Evolutionary conservation across 257 asterid genomes (phyloP).

Genomic region (Misopates orontium): DNA sequence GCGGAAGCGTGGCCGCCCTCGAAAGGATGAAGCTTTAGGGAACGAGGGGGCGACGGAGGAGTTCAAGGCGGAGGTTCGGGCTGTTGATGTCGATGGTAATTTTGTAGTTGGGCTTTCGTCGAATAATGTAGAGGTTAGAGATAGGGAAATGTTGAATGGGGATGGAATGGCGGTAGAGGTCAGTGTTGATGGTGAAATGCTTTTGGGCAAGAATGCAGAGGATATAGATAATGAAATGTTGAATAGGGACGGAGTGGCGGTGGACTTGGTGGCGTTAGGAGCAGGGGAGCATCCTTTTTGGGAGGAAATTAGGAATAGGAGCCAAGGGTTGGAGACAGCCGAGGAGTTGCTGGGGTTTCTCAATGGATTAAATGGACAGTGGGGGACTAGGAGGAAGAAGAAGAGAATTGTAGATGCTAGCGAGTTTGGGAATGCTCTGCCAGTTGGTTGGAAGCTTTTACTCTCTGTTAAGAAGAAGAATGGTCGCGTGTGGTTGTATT

Average conservation of each 20-base stretch:
- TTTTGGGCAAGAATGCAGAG: slow-evolving; percentile 32
- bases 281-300: slow-evolving; percentile 56
- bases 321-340: slow-evolving; percentile 46
- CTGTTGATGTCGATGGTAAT: too few species aligned
- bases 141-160: not conserved
- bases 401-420: slow-evolving; percentile 76
- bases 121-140: too few species aligned
- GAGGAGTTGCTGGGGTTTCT: slow-evolving; percentile 62
- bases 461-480: slow-evolving; percentile 65
- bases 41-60: not conserved
- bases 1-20: slow-evolving; percentile 64
- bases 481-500: slow-evolving; percentile 58
- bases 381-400: slow-evolving; percentile 84
- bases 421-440: slow-evolving; percentile 65
- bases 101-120: too few species aligned
- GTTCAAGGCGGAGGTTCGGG: not conserved
- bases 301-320: slow-evolving; percentile 54
- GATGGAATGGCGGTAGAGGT: slow-evolving; percentile 20
- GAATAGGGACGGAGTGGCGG: slow-evolving; percentile 58
- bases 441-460: slow-evolving; percentile 73
- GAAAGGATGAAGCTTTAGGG: slow-evolving; percentile 27
- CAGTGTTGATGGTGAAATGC: slow-evolving; percentile 24
- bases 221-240: slow-evolving; percentile 47
- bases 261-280: slow-evolving; percentile 60
- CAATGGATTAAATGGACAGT: slow-evolving; percentile 59